Conservation (phyloP, 805 yeast species). For the Candida alai region DNA sequence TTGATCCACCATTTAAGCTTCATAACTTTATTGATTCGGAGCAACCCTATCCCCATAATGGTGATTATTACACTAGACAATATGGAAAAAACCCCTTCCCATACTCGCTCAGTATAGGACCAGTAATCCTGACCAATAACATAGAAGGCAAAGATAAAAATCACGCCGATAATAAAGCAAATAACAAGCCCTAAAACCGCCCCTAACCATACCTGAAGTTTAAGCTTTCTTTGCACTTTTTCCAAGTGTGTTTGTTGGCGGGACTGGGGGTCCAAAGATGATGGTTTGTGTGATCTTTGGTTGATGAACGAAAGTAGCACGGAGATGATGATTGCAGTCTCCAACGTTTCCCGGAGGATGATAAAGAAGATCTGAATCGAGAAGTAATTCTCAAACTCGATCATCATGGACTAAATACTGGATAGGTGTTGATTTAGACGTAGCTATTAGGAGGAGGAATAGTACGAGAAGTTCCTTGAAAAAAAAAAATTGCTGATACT, state of each 20-base stretch:
- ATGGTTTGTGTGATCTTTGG: conserved; percentile 39
- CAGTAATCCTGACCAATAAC: conserved; percentile 78
- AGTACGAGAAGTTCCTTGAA: too few species aligned
- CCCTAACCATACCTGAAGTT: conserved; percentile 78
- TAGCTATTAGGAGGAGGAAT: too few species aligned
- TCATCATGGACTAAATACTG: conserved; percentile 10
- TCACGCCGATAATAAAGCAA: conserved; percentile 70
- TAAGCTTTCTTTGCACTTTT: conserved; percentile 26
- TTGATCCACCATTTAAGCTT: conserved; percentile 72
- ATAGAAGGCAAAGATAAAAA: conserved; percentile 68
- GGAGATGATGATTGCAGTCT: conserved; percentile 68
- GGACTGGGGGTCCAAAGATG: not conserved
- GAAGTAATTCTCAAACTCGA: conserved; percentile 41
- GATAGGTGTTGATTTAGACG: too few species aligned
- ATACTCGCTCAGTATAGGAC: conserved; percentile 81
- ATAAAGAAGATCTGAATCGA: conserved; percentile 76
- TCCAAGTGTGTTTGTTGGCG: conserved; percentile 3
- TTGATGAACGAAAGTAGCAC: conserved; percentile 71
- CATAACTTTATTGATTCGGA: conserved; percentile 71
- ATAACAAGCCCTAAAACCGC: conserved; percentile 66
- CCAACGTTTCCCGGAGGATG: conserved; percentile 68
- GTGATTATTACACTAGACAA: conserved; percentile 77
- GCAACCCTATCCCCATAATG: conserved; percentile 79
- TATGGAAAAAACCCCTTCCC: conserved; percentile 84
- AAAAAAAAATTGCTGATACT: too few species aligned